phyloP scores from a whole-genome alignment of 129 eudicot genomes.

The Lactuca saligna region DNA sequence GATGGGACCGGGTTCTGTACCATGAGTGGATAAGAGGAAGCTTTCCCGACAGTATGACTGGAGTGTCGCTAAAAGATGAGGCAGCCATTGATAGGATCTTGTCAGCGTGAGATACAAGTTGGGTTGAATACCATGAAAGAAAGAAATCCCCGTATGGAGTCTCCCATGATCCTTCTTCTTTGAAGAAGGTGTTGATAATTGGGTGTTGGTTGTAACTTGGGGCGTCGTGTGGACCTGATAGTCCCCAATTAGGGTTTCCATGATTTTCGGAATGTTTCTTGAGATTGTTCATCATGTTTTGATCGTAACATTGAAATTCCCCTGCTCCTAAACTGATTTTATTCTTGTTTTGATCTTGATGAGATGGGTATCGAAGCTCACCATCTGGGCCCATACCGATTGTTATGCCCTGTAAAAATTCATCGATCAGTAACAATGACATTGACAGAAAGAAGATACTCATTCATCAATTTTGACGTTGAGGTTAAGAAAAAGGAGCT shows the following conservation, averaged over 20 bases:
- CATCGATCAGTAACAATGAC: not conserved
- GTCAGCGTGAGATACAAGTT: conserved; percentile 62
- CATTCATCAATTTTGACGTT: not conserved
- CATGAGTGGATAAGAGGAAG: conserved; percentile 65
- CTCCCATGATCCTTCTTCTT: conserved; percentile 83
- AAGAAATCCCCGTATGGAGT: conserved; percentile 77
- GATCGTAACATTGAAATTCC: conserved; percentile 87
- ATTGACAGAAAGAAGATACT: not conserved
- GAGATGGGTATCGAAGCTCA: conserved; percentile 82
- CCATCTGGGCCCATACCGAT: conserved; percentile 93
- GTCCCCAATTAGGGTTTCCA: conserved; percentile 87
- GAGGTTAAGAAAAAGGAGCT: not conserved
- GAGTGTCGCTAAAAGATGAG: conserved; percentile 42
- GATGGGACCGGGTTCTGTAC: conserved; percentile 69
- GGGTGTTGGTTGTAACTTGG: conserved; percentile 64
- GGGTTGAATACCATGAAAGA: conserved; percentile 81
- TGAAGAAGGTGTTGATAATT: conserved; percentile 48
- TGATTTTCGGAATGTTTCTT: conserved; percentile 49
- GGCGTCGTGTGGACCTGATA: conserved; percentile 85
- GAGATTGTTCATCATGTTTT: conserved; percentile 59
- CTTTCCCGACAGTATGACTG: conserved; percentile 53
- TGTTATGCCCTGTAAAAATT: conserved; percentile 55
- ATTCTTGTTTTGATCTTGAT: conserved; percentile 28
- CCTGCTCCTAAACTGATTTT: conserved; percentile 52
- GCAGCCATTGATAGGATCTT: conserved; percentile 67